Base-by-base conservation (phyloP, 176 grass and related monocot genomes). In the Themeda triandra region DNA sequence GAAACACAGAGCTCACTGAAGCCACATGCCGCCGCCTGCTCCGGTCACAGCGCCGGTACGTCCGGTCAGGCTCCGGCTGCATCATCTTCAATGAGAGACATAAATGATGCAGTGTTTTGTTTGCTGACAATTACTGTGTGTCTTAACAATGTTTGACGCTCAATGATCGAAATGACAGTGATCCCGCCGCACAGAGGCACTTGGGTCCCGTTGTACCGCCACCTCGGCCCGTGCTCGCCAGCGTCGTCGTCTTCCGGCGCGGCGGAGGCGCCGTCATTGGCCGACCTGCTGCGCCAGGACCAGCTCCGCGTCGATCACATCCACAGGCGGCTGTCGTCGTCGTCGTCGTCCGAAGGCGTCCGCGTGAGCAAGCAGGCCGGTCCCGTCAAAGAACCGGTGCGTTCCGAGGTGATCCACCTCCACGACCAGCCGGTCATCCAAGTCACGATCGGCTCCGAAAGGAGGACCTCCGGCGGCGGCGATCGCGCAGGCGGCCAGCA, bases 221-320 rank as follows among this genome's bases (percentile, higher is more conserved):
- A 25, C 2, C 17, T 3, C 12, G 33, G 73, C 17, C 82, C 73
- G 7, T 84, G 73, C 72, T 68, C 82, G 62, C 63, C 60, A n/a
- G 0, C 48, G 17, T 4, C 10, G 29, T 0, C 6, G 4, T 73
- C 40, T 9, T 2, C 69, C 13, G 7, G 25, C 4, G 18, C 73
- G 3, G 73, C n/a, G n/a, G n/a, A n/a, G n/a, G n/a, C 6, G 12
- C 15, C 0, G 25, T 30, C 71, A 3, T 7, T 74, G 25, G 44
- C 13, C 27, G 44, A 76, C 11, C 10, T 76, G 4, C 73, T 36
- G 5, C 48, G 10, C 49, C 48, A 18, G 10, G 73, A 76, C 31
- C 73, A 76, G 49, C 73, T 56, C 49, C 73, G 73, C 30, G 73
- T 37, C 19, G 73, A 35, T 21, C 9, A 76, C 30, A 76, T 76